Conservation (phyloP, 1,139 yeast species). For the Kurtzmaniella quercitrusa region DNA sequence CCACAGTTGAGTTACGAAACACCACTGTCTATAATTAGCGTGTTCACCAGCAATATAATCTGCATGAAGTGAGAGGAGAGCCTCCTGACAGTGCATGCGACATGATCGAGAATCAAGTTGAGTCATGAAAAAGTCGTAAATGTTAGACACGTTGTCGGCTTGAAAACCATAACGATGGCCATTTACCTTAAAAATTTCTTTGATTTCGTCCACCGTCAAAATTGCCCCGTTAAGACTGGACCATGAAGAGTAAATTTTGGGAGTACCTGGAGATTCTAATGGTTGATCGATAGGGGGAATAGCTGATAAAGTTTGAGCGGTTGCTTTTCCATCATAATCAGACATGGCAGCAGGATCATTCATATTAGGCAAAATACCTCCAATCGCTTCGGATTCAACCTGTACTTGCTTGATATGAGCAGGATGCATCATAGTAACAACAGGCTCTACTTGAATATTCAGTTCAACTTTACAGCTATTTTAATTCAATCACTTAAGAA, state of each 20-base stretch:
- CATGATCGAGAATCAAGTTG: slow-evolving; percentile 40
- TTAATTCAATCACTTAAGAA: not conserved
- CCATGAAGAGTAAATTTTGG: slow-evolving; percentile 27
- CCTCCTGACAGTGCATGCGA: slow-evolving; percentile 31
- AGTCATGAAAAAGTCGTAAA: slow-evolving; percentile 36
- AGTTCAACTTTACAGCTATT: not conserved
- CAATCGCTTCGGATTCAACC: too few relatives aligned
- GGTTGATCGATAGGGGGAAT: not conserved
- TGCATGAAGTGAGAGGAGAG: slow-evolving; percentile 34
- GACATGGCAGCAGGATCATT: too few relatives aligned
- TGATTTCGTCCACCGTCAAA: slow-evolving; percentile 18
- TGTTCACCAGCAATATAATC: slow-evolving; percentile 42
- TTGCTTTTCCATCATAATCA: not conserved
- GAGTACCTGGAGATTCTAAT: not conserved
- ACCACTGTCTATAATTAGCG: slow-evolving; percentile 42
- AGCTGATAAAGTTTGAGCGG: not conserved
- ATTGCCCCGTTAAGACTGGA: slow-evolving; percentile 30
- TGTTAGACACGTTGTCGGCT: slow-evolving; percentile 30
- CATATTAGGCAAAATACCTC: too few relatives aligned
- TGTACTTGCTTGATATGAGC: too few relatives aligned
- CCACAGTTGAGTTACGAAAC: slow-evolving; percentile 29
- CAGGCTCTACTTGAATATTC: too few relatives aligned
- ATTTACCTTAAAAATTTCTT: slow-evolving; percentile 17
- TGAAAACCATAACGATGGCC: slow-evolving; percentile 31
- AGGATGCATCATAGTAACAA: too few relatives aligned